phyloP scores from a whole-genome alignment of 163 green algal species.

The Prototheca stagnorum region DNA sequence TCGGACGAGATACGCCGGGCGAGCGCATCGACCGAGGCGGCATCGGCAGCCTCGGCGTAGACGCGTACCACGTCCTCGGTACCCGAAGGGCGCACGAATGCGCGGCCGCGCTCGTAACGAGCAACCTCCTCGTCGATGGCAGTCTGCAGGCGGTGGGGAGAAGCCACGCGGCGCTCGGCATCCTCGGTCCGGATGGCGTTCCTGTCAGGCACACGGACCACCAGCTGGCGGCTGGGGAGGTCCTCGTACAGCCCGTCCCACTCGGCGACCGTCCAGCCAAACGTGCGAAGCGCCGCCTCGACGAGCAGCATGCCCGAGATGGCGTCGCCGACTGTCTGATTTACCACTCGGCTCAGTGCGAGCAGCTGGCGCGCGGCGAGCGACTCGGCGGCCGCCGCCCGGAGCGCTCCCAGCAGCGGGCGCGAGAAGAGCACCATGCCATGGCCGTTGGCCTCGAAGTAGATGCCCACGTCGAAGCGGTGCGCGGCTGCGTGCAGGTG shows the following conservation, averaged over 20 bases:
- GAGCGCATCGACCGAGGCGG: too few relatives aligned
- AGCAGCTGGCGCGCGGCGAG: conserved; percentile 40
- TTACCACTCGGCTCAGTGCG: conserved; percentile 53
- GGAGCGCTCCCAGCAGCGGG: conserved; percentile 5
- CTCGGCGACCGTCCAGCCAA: conserved; percentile 38
- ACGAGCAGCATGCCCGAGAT: conserved; percentile 76
- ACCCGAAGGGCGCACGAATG: conserved; percentile 82
- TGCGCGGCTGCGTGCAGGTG: conserved; percentile 67
- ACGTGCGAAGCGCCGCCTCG: conserved; percentile 52
- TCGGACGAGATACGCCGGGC: too few relatives aligned
- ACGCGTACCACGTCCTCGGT: conserved; percentile 95
- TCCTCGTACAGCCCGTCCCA: conserved; percentile 77
- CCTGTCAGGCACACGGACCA: conserved; percentile 56
- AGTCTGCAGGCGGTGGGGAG: conserved; percentile 50
- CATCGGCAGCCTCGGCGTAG: conserved; percentile 85
- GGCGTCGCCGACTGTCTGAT: conserved; percentile 86
- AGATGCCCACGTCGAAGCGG: conserved; percentile 82
- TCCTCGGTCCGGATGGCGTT: conserved; percentile 54
- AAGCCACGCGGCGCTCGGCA: conserved; percentile 53
- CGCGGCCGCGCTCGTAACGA: too few relatives aligned
- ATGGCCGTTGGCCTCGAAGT: conserved; percentile 98
- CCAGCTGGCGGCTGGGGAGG: conserved; percentile 61
- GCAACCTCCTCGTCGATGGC: conserved; percentile 58
- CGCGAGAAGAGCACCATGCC: conserved; percentile 79
- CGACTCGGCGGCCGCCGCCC: background rate